These are phyloP conservation scores for Eremochloa ophiuroides DNA, from an alignment of 176 grass and related monocot species.

Conservation along the genomic window DNA sequence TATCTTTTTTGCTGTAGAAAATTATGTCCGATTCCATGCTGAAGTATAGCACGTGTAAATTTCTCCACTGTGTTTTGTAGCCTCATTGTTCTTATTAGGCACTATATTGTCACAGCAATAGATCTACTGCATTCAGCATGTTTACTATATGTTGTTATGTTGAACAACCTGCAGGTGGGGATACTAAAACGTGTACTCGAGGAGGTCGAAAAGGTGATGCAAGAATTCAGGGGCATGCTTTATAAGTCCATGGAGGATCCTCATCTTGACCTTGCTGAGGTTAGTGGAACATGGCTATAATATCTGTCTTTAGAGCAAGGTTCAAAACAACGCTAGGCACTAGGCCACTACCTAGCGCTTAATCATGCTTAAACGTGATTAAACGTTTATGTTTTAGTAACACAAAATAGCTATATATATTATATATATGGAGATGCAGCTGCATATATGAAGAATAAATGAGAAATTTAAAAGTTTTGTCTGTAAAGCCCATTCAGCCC, in stretches of 20 bases:
- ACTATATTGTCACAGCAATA: background rate
- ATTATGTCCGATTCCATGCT: background rate
- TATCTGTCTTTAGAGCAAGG: background rate
- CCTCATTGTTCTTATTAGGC: background rate
- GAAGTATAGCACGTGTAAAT: slow-evolving; percentile 6
- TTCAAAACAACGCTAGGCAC: too few species aligned
- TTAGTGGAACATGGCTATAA: slow-evolving; percentile 39
- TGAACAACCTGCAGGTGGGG: slow-evolving; percentile 67
- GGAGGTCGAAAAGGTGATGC: slow-evolving; percentile 99
- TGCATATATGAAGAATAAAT: too few species aligned
- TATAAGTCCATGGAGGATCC: slow-evolving; percentile 99
- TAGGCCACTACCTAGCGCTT: too few species aligned
- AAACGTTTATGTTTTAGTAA: too few species aligned
- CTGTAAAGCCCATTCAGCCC: too few species aligned
- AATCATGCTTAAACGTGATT: too few species aligned
- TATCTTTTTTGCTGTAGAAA: slow-evolving; percentile 5
- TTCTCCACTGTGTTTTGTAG: slow-evolving; percentile 16
- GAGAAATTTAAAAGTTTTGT: too few species aligned
- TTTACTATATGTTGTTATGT: slow-evolving; percentile 15
- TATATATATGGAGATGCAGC: too few species aligned
- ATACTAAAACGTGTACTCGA: slow-evolving; percentile 98
- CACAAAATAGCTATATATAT: too few species aligned
- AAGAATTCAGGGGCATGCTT: slow-evolving; percentile 96
- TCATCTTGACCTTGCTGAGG: slow-evolving; percentile 88
- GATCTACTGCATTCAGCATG: slow-evolving; percentile 13